Percentiles rank a stretch among this genome's conserved stretches.
Evolutionary conservation across 108 stramenopile genomes (phyloP).

Genomic region (Seminavis robusta): DNA sequence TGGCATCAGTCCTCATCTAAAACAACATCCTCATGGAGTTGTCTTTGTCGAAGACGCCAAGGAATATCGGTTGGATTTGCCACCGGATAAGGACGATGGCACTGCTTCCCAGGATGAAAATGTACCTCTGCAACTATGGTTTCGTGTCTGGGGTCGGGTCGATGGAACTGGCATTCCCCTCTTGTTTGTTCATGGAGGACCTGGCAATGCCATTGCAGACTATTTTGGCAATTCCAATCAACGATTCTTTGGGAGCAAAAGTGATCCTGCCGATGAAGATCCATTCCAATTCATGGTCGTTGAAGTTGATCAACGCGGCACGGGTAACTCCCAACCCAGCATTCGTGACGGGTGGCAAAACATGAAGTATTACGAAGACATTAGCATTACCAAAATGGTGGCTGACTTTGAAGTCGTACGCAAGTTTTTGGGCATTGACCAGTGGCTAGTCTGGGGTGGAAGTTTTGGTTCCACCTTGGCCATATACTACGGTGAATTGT

Average conservation of each 20-base stretch:
- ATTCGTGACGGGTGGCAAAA: conserved; percentile 29
- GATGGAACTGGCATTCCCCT: conserved; percentile 19
- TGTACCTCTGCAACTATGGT: conserved; percentile 18
- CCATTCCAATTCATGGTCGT: conserved; percentile 38
- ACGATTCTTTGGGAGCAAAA: conserved; percentile 37
- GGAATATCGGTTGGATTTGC: conserved; percentile 16
- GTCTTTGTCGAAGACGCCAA: conserved; percentile 25
- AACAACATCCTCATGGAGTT: not conserved
- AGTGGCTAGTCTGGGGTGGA: conserved; percentile 63
- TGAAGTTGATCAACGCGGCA: conserved; percentile 44
- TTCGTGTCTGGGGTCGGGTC: conserved; percentile 27
- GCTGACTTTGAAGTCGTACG: conserved; percentile 50
- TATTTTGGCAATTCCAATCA: conserved; percentile 31
- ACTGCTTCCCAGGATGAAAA: no score
- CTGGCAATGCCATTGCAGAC: conserved; percentile 34
- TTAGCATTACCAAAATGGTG: conserved; percentile 33
- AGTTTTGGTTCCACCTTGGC: conserved; percentile 47
- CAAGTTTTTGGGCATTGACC: conserved; percentile 36
- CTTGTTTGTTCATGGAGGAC: conserved; percentile 43
- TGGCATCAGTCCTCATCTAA: no score
- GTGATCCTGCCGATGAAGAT: conserved; percentile 7
- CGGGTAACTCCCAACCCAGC: conserved; percentile 34
- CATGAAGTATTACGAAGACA: conserved; percentile 30
- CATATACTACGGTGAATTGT: conserved; percentile 38
- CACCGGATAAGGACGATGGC: no score